Percentiles rank a stretch among this genome's conserved stretches.
Evolutionary conservation across 257 asterid genomes (phyloP).

Genomic region (Nemophila menziesii): DNA sequence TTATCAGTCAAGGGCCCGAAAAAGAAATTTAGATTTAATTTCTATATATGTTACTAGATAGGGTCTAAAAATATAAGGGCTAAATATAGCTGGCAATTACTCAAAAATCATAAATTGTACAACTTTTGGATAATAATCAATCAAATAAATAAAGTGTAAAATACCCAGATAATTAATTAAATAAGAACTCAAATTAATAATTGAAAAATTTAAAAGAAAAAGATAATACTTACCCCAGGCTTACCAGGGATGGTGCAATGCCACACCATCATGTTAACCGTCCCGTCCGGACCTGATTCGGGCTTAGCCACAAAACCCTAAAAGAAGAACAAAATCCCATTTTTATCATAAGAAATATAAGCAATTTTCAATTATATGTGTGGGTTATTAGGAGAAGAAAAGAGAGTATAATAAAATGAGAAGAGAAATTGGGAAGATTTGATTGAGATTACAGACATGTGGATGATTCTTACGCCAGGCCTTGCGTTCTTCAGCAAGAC

Average conservation of each 20-base stretch:
- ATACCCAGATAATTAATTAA: too few relatives aligned
- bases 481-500: constrained; percentile 26
- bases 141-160: too few relatives aligned
- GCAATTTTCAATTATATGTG: neutral
- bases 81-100: too few relatives aligned
- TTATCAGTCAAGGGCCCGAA: too few relatives aligned
- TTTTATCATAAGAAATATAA: neutral
- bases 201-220: neutral
- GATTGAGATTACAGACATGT: constrained; percentile 8
- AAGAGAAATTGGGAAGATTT: neutral
- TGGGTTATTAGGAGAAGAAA: neutral
- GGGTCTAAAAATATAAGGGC: too few relatives aligned
- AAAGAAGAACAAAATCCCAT: neutral
- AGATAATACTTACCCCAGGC: constrained; percentile 14
- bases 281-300: constrained; percentile 18
- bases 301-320: constrained; percentile 30
- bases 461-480: constrained; percentile 30
- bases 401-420: neutral
- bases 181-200: neutral
- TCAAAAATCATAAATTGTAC: too few relatives aligned
- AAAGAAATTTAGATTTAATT: too few relatives aligned
- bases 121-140: too few relatives aligned
- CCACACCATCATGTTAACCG: constrained; percentile 23
- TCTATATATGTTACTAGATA: too few relatives aligned
- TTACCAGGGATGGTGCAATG: constrained; percentile 25